phyloP scores from a whole-genome alignment of 1,284 basidiomycete genomes.

The Leccinum angustisporum region DNA sequence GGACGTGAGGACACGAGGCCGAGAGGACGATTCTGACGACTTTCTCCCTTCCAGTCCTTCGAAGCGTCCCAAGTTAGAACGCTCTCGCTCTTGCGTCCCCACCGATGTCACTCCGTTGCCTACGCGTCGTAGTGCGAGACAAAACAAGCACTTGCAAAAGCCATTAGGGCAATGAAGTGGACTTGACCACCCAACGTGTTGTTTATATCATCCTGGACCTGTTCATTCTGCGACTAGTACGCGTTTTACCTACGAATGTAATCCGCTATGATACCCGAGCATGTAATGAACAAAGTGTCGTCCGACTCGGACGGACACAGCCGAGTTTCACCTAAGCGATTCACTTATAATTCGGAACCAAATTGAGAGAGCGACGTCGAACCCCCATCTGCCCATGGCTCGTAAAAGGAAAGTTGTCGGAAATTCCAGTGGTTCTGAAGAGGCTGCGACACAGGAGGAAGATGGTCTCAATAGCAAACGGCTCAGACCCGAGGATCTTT shows the following conservation, averaged over 20 bases:
- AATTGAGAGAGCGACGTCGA: background rate
- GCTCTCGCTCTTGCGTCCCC: background rate
- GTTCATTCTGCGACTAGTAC: too few species aligned
- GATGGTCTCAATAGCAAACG: background rate
- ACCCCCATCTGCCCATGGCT: background rate
- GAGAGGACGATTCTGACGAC: background rate
- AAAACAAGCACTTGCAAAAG: background rate
- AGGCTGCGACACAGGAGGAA: background rate
- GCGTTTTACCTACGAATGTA: too few species aligned
- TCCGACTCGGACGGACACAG: too few species aligned
- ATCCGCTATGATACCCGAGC: too few species aligned
- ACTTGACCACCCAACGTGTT: background rate
- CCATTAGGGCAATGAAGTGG: background rate
- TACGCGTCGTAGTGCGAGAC: background rate
- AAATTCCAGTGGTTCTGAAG: background rate
- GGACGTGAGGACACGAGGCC: background rate
- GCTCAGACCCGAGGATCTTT: background rate
- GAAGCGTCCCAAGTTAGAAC: background rate
- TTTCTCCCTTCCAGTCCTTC: background rate
- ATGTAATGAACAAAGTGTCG: background rate
- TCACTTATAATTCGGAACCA: background rate
- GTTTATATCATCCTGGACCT: background rate
- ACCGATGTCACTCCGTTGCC: background rate
- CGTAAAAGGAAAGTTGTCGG: background rate
- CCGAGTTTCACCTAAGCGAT: background rate